Base-by-base conservation (phyloP, 176 grass and related monocot genomes). In the Guadua angustifolia region DNA sequence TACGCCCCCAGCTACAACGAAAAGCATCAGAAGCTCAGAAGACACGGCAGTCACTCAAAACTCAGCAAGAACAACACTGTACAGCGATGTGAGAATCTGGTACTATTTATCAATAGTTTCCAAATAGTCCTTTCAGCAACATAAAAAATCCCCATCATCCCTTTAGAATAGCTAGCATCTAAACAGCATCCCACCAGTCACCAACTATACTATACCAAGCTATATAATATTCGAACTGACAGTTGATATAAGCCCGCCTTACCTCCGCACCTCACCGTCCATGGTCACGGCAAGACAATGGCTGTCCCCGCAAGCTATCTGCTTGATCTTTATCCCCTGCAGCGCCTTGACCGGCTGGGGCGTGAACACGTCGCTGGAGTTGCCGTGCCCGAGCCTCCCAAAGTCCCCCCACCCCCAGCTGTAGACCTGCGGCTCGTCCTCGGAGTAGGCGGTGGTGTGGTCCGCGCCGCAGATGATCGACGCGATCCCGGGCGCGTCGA, bases 401-500 rank as follows among this genome's bases (percentile, higher is more conserved):
- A 99, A 99, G 71, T 99, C 93, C 5, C 96, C 96, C 96, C 96
- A 99, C 0, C 96, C 96, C 96, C 96, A 99, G 82, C 96, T 99
- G 71, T 99, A 99, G 47, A 95, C 85, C 83, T 99, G 93, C 49
- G 61, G 64, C 73, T 94, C 85, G 45, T 80, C 84, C 86, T 95
- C 88, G 55, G 93, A 99, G 86, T 88, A 94, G 24, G 96, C 96
- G 40, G 91, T 99, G 69, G 96, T 99, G 84, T 99, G 96, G 83
- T 99, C 96, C 36, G 96, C 96, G 43, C 96, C 96, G 89, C 96
- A 99, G 79, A 88, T 95, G 71, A 99, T 85, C 17, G 89, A 92
- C 75, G 73, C 51, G 63, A 95, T 92, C 76, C 83, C 88, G 10
- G 87, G 85, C 85, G 69, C 78, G 49, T 92, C 88, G 77, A 99